Conservation (phyloP, 2,329 filamentous ascomycete genomes). For the Colletotrichum spinosum region DNA sequence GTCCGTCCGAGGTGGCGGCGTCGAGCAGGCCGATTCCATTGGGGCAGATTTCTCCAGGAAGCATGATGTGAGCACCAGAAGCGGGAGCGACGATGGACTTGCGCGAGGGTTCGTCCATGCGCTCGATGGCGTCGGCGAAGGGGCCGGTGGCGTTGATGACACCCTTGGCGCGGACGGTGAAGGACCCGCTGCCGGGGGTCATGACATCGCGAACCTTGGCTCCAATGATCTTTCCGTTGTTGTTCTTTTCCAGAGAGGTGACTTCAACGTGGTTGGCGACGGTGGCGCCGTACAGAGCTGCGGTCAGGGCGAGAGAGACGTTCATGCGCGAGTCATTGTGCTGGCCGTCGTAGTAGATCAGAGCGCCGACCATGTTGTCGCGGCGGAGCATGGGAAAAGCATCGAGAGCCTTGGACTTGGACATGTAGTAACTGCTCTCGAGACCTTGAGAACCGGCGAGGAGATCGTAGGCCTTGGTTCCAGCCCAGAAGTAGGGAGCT, state of each 20-base stretch:
- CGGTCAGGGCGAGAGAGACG: conserved; percentile 83
- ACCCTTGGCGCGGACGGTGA: conserved; percentile 81
- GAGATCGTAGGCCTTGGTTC: conserved; percentile 83
- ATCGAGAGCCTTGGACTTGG: conserved; percentile 80
- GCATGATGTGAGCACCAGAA: conserved; percentile 85
- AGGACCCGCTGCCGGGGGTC: conserved; percentile 69
- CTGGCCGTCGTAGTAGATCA: conserved; percentile 89
- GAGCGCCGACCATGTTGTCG: conserved; percentile 78
- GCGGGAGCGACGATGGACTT: conserved; percentile 83
- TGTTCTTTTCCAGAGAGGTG: conserved; percentile 78
- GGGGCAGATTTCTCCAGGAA: conserved; percentile 83
- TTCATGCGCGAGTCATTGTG: conserved; percentile 93
- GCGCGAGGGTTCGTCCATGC: conserved; percentile 78
- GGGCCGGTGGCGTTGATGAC: conserved; percentile 88
- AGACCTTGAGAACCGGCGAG: conserved; percentile 85
- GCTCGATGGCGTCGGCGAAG: conserved; percentile 83
- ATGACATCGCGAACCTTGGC: conserved; percentile 66
- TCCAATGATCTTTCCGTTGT: conserved; percentile 75
- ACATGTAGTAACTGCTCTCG: conserved; percentile 85
- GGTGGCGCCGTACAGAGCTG: conserved; percentile 82
- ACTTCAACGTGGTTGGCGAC: conserved; percentile 87
- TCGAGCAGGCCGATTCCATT: conserved; percentile 87
- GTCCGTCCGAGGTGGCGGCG: conserved; percentile 83
- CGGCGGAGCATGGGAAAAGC: conserved; percentile 83
- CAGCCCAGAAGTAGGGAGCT: conserved; percentile 78